phyloP scores from a whole-genome alignment of 345 rosid species.

The Eucalyptus fibrosa region DNA sequence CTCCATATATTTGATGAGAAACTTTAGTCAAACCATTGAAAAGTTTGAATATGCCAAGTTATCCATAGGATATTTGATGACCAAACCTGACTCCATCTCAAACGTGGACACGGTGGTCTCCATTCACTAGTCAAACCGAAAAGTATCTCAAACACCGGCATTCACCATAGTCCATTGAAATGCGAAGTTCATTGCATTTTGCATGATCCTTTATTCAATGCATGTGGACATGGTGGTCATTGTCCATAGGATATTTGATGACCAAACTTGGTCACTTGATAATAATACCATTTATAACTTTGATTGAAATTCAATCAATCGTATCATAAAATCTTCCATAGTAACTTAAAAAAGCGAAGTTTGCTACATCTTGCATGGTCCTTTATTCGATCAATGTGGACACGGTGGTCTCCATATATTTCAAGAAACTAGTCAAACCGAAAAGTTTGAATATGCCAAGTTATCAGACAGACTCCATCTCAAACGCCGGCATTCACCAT shows the following conservation, averaged over 20 bases:
- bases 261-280: too few species aligned
- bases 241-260: neutral
- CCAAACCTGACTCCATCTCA: too few species aligned
- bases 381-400: neutral
- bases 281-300: neutral
- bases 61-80: too few species aligned
- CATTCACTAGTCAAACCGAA: neutral
- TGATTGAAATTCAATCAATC: neutral
- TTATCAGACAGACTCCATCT: neutral
- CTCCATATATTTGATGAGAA: too few species aligned
- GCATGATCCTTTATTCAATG: neutral
- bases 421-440: neutral
- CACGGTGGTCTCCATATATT: neutral
- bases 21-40: too few species aligned
- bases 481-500: neutral
- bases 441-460: neutral
- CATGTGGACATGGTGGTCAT: neutral
- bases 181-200: neutral
- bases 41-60: too few species aligned
- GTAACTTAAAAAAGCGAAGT: neutral
- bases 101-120: neutral
- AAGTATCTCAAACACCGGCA: neutral
- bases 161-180: neutral
- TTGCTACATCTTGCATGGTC: neutral
- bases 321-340: neutral